Base-by-base conservation (phyloP, 768 basidiomycete species). In the Lactarius quietus region DNA sequence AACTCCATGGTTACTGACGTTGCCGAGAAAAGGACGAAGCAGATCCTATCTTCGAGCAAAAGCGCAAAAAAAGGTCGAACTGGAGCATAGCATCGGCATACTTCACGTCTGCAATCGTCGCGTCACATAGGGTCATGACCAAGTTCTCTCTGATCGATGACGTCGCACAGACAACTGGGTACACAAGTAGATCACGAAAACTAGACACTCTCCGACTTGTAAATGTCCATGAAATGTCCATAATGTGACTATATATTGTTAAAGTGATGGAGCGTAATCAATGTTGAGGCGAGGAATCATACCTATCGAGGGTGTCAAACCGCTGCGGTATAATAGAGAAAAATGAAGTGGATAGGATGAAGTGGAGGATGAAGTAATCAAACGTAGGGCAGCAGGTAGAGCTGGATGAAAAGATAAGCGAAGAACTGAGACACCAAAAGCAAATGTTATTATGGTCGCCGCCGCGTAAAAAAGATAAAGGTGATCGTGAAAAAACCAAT, bases 1-100 rank as follows among this genome's bases (percentile, higher is more conserved):
- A 6, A 14, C 14, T 68, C 52, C 6, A 58, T 62, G 15, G 70
- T 48, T 38, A 68, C 62, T 6, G 69, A 65, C n/a, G 31, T 10
- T 15, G 6, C 53, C 17, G 48, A 70, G 68, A 80, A 76, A 71
- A 78, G 72, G 74, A 76, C 71, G 64, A 80, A 76, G 73, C 79
- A 77, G 70, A 83, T 79, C 77, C 83, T 81, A 69, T 15, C 62
- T 28, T 33, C 56, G 14, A 43, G n/a, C 18, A 53, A 54, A 61
- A 26, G 26, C 43, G 45, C 41, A n/a, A 35, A 52, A 33, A 61
- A 41, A 17, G 31, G 23, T 51, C 23, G 23, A 23, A 48, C 48
- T 7, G 26, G 9, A 28, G 48, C 26, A 51, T 51, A 28, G 26
- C 48, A 28, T 17, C 26, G 10, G 23, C 15, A 23, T 28, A 23